Conservation (phyloP, 768 basidiomycete genomes). For the Agrocybe praecox region DNA sequence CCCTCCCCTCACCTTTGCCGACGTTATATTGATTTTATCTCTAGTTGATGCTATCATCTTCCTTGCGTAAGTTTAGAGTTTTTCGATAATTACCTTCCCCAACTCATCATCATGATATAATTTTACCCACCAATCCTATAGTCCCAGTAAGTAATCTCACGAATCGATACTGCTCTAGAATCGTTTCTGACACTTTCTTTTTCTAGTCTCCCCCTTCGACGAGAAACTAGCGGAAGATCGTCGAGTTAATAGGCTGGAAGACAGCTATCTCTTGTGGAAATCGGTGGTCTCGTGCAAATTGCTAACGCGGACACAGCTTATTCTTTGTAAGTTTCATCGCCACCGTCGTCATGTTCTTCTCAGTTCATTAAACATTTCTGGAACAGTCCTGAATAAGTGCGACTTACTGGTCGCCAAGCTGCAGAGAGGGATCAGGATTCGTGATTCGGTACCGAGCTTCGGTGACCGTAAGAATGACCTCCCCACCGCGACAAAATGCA, state of each 20-base stretch:
- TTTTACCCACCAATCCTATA: conserved; percentile 15
- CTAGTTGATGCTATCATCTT: conserved; percentile 82
- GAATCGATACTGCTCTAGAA: not conserved
- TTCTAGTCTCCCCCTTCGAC: conserved; percentile 77
- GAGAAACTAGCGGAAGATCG: conserved; percentile 75
- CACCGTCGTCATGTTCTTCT: not conserved
- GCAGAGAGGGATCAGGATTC: conserved; percentile 63
- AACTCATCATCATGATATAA: conserved; percentile 1
- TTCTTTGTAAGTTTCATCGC: conserved; percentile 39
- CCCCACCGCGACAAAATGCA: conserved; percentile 70
- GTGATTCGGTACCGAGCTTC: conserved; percentile 72
- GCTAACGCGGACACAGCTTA: conserved; percentile 58
- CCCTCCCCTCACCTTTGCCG: conserved; percentile 1
- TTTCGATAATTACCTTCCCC: conserved; percentile 3
- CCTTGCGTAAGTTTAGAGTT: conserved; percentile 52
- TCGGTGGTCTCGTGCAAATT: conserved; percentile 72
- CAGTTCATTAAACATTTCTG: not conserved
- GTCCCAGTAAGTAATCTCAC: conserved; percentile 39
- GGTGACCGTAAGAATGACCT: conserved; percentile 75
- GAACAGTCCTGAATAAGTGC: conserved; percentile 66
- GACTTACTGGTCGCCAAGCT: conserved; percentile 77
- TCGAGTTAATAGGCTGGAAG: conserved; percentile 73
- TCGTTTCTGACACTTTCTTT: not conserved
- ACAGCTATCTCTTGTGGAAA: conserved; percentile 76
- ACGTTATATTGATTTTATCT: conserved; percentile 10